Conservation (phyloP, 1,284 basidiomycete species). For the Trametes versicolor region DNA sequence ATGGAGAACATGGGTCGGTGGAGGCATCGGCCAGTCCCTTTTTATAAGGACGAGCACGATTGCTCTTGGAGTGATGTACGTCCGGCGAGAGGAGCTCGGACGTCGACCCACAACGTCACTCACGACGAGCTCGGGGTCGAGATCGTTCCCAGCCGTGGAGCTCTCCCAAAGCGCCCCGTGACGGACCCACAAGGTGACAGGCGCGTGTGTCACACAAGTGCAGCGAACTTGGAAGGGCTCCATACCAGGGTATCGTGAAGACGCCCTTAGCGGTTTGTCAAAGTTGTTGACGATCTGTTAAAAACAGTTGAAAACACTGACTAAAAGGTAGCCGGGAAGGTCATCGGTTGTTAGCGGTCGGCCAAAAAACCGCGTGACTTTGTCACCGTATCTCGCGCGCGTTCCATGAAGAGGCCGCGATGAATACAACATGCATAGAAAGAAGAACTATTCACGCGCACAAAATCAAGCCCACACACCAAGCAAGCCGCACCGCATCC, state of each 20-base stretch:
- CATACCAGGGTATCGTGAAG: too few species aligned
- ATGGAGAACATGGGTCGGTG: constrained; percentile 16
- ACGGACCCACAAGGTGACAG: constrained; percentile 23
- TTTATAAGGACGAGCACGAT: constrained; percentile 11
- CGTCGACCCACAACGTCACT: constrained; percentile 18
- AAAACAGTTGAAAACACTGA: too few species aligned
- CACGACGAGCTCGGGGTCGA: neutral
- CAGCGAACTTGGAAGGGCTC: too few species aligned
- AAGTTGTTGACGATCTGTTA: too few species aligned
- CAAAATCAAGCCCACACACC: constrained; percentile 18
- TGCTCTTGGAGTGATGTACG: constrained; percentile 9
- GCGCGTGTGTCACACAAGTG: constrained; percentile 10
- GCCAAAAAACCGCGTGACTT: too few species aligned
- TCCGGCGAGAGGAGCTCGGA: constrained; percentile 2
- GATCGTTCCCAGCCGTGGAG: constrained; percentile 14
- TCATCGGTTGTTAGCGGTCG: too few species aligned
- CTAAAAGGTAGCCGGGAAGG: neutral
- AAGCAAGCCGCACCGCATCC: neutral
- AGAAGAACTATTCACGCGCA: constrained; percentile 29
- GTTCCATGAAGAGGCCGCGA: neutral
- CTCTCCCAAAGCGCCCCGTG: constrained; percentile 2
- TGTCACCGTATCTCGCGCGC: too few species aligned
- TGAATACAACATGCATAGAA: constrained; percentile 33
- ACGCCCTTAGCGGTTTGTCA: too few species aligned
- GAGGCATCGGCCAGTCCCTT: neutral